Conservation (phyloP, 2,329 filamentous ascomycete genomes). For the Gaeumannomyces sp. region DNA sequence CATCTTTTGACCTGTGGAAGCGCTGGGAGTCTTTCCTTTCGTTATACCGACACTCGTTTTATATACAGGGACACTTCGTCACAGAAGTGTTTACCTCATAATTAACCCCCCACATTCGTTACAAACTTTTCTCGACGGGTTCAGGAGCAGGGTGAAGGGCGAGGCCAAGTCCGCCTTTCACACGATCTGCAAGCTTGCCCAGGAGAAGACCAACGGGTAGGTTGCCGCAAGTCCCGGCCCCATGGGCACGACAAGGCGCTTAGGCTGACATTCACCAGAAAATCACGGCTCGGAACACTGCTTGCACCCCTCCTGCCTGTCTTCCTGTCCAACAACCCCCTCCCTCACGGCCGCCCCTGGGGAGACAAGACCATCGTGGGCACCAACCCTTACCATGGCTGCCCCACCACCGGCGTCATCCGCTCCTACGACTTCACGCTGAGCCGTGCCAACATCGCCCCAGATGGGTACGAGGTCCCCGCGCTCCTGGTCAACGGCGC, state of each 20-base stretch:
- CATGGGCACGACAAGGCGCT: neutral
- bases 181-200: slow-evolving; percentile 18
- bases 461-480: slow-evolving; percentile 48
- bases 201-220: slow-evolving; percentile 34
- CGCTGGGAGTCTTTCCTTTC: neutral
- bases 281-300: slow-evolving; percentile 35
- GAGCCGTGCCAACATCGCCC: slow-evolving; percentile 42
- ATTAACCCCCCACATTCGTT: neutral
- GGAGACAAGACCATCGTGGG: slow-evolving; percentile 32
- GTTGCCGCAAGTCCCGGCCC: neutral
- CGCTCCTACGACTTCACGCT: slow-evolving; percentile 49
- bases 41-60: neutral
- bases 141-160: neutral
- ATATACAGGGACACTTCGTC: neutral
- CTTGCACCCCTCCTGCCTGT: slow-evolving; percentile 30
- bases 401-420: slow-evolving; percentile 48
- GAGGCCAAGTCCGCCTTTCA: neutral
- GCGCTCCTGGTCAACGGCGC: slow-evolving; percentile 59
- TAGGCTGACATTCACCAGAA: slow-evolving; percentile 20
- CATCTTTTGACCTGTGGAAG: neutral
- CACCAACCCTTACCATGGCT: slow-evolving; percentile 44
- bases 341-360: slow-evolving; percentile 47
- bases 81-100: neutral
- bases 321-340: slow-evolving; percentile 43
- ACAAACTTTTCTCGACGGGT: neutral